Percentiles rank a stretch among this genome's conserved stretches.
Evolutionary conservation across 345 rosid species (phyloP).

Genomic region (Physaria fendleri): DNA sequence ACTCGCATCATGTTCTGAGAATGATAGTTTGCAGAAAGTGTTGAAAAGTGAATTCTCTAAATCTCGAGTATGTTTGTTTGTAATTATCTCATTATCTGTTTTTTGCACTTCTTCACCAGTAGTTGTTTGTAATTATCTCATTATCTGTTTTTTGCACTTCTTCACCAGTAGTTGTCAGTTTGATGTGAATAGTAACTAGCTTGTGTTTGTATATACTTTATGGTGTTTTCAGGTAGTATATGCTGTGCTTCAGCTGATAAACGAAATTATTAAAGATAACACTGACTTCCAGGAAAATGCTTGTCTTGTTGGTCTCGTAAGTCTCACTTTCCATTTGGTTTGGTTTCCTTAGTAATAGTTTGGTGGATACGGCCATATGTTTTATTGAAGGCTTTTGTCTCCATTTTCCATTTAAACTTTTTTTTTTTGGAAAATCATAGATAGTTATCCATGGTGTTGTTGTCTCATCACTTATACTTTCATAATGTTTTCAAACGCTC

Average conservation of each 20-base stretch:
- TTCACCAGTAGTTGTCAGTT: conserved; percentile 3
- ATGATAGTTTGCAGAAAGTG: background rate
- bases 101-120: background rate
- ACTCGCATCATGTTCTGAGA: conserved; percentile 11
- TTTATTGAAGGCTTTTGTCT: background rate
- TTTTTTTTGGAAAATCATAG: no score
- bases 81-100: background rate
- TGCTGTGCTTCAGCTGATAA: conserved; percentile 86
- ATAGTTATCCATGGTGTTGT: no score
- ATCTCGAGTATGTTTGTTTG: conserved; percentile 54
- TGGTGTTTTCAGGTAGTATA: conserved; percentile 62
- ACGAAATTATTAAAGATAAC: conserved; percentile 76
- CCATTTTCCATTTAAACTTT: background rate
- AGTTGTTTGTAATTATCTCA: background rate
- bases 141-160: background rate
- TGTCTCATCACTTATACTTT: no score
- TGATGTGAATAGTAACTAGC: background rate
- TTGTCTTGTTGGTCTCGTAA: conserved; percentile 89
- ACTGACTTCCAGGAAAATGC: conserved; percentile 93
- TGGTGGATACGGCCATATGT: background rate
- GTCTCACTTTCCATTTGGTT: conserved; percentile 24
- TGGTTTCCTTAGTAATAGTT: background rate
- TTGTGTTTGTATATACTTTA: conserved; percentile 12
- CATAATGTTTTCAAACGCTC: no score
- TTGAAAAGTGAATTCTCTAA: conserved; percentile 26